Conservation (phyloP, 441 rosid species). For the Dalechampia spathulata region DNA sequence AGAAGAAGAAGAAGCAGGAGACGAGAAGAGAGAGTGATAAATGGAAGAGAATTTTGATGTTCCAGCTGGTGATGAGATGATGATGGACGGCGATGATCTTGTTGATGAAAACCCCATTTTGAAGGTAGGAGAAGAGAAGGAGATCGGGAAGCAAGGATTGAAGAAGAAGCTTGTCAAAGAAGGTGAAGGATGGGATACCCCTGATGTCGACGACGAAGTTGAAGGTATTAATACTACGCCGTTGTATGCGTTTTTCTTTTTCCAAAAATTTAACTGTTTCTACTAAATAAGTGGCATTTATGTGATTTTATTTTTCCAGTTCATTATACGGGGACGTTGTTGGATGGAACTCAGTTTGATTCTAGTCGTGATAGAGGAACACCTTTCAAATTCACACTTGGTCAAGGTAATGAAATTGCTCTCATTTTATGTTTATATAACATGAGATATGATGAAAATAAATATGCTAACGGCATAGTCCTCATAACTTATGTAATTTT, state of each 20-base stretch:
- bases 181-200: constrained; percentile 71
- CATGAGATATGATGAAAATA: no score
- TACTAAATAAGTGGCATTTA: no score
- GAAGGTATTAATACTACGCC: constrained; percentile 31
- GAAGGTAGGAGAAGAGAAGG: constrained; percentile 65
- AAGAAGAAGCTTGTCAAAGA: constrained; percentile 65
- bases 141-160: constrained; percentile 54
- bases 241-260: neutral
- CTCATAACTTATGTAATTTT: no score
- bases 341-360: constrained; percentile 81
- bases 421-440: no score
- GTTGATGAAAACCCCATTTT: constrained; percentile 23
- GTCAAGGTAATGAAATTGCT: constrained; percentile 79
- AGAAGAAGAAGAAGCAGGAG: no score
- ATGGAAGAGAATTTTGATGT: constrained; percentile 68
- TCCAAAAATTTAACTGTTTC: neutral
- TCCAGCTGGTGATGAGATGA: constrained; percentile 25
- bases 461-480: no score
- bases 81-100: constrained; percentile 28
- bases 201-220: constrained; percentile 61
- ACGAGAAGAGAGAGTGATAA: no score
- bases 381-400: constrained; percentile 87
- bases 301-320: constrained; percentile 34
- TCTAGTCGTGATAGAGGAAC: constrained; percentile 71
- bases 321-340: constrained; percentile 83